Evolutionary conservation across 2,329 filamentous ascomycete species (phyloP), one percentile per base, ranked within the genome.

Genomic region (Sclerotinia glacialis): DNA sequence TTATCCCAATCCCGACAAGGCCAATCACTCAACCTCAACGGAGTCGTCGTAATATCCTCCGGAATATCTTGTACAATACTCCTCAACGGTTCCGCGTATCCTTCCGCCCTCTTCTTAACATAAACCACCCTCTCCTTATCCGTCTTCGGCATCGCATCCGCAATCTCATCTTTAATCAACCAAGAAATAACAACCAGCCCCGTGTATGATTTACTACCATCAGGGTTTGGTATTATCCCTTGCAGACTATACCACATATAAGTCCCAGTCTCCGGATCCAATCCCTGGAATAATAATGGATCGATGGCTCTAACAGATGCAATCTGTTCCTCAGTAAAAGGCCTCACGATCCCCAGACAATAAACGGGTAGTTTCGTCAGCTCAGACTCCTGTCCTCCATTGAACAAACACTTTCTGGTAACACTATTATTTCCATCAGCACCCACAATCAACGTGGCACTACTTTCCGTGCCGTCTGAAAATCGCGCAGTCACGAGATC

Each of bases 271-370:
- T 78, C 75, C 0, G 83, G 83, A 71, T 86, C 81, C 14, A 80
- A 78, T 3, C 82, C 84, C 67, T 85, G 82, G 71, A 86, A 83
- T 31, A 86, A 80, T 50, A 82, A 78, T 0, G 83, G 83, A 67
- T 86, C 83, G 34, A 86, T 79, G 0, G 76, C 77, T n/a, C 79
- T 77, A 9, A 83, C 75, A 8, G 77, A 70, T 76, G 72, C 69
- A 77, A 71, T 74, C 77, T 79, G 70, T 69, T 78, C 74, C 28
- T 78, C 74, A 1, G 76, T 78, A 67, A 82, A 74, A 60, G 78
- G 72, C 0, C 78, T 71, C 5, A 77, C 75, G 2, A 76, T 76
- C 6, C 80, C 80, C 26, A 79, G 69, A 60, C 81, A 70, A 26
- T 76, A 76, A 16, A 79, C 75, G 0, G 79, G 78, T 2, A 82